Base-by-base conservation (phyloP, 768 basidiomycete genomes). In the Stropharia rugosoannulata region DNA sequence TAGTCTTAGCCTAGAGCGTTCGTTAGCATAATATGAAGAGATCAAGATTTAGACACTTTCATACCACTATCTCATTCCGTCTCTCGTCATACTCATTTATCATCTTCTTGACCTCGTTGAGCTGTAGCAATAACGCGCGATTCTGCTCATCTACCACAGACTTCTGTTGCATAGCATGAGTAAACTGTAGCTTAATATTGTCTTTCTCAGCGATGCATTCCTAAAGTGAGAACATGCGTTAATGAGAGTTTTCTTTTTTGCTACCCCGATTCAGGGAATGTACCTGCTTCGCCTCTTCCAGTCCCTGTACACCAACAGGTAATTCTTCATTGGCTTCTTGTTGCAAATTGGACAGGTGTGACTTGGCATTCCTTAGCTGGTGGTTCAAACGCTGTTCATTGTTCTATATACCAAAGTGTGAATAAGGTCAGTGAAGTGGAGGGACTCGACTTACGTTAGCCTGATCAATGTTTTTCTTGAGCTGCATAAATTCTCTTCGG, bases 251-350 rank as follows among this genome's bases (percentile, higher is more conserved):
- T 22, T 22, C 4, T 4, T 22, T 22, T 22, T 38, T 1, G 2
- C 36, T 29, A 10, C 32, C 18, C 9, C 36, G 29, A 37, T 29
- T 18, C 36, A 55, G 29, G 13, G 36, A 5, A 65, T 79, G 27
- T 61, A 85, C 88, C 61, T 76, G 66, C 65, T 83, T 81, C 4
- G 78, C 81, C 10, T 69, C 75, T 56, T 86, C 74, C 12, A 89
- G 70, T 12, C 78, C 80, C 18, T 79, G 73, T n/a, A 89, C 74
- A 61, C 80, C 79, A 6, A 80, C 81, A 1, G 89, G 86, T 66
- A 87, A 72, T 11, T 89, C 87, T 16, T 89, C 86, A 54, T 87
- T 88, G 11, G 79, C 77, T 58, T 88, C 86, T 36, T 79, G 72
- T 58, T 86, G 80, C 15, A 89, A 64, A 18, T 70, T 69, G 29